phyloP scores from a whole-genome alignment of 495 filamentous ascomycete genomes.

The Penicillium cinerascens region DNA sequence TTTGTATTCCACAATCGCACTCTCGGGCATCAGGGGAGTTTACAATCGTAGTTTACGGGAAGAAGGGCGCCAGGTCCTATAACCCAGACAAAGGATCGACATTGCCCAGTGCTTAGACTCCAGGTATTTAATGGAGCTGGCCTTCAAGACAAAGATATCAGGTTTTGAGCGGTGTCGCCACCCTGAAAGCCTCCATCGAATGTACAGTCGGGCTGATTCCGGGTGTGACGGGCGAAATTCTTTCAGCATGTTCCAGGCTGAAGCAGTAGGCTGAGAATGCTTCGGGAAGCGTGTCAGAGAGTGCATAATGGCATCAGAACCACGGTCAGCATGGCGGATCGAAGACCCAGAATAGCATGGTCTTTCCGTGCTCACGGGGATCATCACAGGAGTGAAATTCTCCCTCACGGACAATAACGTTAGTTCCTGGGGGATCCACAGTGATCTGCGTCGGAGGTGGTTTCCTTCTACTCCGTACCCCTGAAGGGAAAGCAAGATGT shows the following conservation, averaged over 20 bases:
- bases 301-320: not conserved
- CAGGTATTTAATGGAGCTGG: constrained; percentile 2
- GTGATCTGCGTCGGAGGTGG: constrained; percentile 7
- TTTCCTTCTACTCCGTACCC: constrained; percentile 1
- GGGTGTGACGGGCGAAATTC: not conserved
- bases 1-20: not conserved
- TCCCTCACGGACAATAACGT: constrained; percentile 14
- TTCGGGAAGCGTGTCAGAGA: not conserved
- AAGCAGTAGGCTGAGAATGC: not conserved
- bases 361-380: not conserved
- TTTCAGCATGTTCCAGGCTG: not conserved
- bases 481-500: not conserved
- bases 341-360: not conserved
- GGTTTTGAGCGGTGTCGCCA: not conserved
- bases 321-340: not conserved
- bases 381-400: not conserved
- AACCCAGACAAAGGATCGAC: constrained; percentile 7
- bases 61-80: not conserved
- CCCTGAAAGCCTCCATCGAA: not conserved
- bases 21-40: not conserved
- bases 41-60: not conserved
- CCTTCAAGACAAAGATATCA: not conserved
- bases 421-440: constrained; percentile 10
- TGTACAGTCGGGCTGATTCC: not conserved
- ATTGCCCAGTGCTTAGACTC: constrained; percentile 9